phyloP scores from a whole-genome alignment of 192 early-diverging fungal species.

The Umbelopsis ramanniana region DNA sequence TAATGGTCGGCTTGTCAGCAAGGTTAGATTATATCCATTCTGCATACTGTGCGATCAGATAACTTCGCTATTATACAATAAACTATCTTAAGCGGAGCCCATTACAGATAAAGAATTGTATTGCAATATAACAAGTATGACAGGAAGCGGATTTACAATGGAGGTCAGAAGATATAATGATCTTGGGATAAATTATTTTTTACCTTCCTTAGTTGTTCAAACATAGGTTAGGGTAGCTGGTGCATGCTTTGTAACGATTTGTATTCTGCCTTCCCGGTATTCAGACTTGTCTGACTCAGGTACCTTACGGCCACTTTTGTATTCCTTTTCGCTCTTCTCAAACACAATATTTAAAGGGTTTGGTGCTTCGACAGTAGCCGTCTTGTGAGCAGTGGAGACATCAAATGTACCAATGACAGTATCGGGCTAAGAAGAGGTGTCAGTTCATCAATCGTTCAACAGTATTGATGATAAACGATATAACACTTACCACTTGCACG shows the following conservation, averaged over 20 bases:
- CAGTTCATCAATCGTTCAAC: background rate
- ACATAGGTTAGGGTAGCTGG: background rate
- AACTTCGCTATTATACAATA: no score
- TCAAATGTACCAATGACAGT: background rate
- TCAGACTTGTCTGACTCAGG: background rate
- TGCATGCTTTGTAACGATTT: background rate
- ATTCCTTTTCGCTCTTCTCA: background rate
- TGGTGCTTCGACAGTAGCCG: background rate
- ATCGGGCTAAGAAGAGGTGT: background rate
- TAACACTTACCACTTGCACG: background rate
- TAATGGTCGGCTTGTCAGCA: no score
- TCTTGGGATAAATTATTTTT: no score
- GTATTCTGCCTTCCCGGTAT: background rate
- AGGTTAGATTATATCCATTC: no score
- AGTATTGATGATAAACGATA: background rate
- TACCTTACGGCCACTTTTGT: background rate
- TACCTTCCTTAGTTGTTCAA: background rate
- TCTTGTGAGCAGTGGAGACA: background rate
- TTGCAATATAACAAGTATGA: no score
- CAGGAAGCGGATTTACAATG: no score
- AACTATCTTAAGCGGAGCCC: no score
- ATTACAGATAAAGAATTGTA: no score
- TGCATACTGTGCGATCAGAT: no score
- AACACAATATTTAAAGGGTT: slow-evolving; percentile 2
- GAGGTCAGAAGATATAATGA: no score